Base-by-base conservation (phyloP, 148 eudicot genomes). In the Dysphania ambrosioides region DNA sequence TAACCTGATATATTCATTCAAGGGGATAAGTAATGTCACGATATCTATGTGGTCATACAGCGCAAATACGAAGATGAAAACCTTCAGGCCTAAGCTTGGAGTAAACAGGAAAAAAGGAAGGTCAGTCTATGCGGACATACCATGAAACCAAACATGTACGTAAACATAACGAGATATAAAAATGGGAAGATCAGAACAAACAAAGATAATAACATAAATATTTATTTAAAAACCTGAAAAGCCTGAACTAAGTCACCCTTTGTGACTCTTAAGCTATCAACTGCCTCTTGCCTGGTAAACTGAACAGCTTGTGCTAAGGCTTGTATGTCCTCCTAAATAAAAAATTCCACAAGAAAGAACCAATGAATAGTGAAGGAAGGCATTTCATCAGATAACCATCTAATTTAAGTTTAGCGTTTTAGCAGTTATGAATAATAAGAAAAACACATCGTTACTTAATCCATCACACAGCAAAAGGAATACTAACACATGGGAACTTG, bases 271-370 rank as follows among this genome's bases (percentile, higher is more conserved):
- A 95, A 79, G 83, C 98, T 95, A 77, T 92, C 97, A 68, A 92
- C 87, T 4, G 97, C 98, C 75, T 88, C 90, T 69, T 95, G 98
- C 79, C 98, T 85, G 24, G 98, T 92, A 49, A 95, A 93, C 85
- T 92, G 90, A 58, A 95, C 98, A 82, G 98, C 98, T 83, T 92
- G 97, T 40, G 93, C 97, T 80, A 95, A 89, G 66, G 97, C 96
- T 84, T 92, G 98, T 80, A 95, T 86, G 78, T 95, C 98, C 81
- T 86, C 93, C 98, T 95, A 57, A 70, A 40, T 44, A 41, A 75
- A 26, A 40, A 8, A 32, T 47, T 62, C 11, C 29, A 19, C 32
- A 80, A 70, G 18, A 8, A 18, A 53, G n/a, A 49, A 31, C 19
- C 31, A 51, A 51, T 3, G 1, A 40, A 42, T 27, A 44, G 23